Percentiles rank a stretch among this genome's conserved stretches.
Conservation (phyloP, 2,329 filamentous ascomycete species). For the Monilinia aucupariae region DNA sequence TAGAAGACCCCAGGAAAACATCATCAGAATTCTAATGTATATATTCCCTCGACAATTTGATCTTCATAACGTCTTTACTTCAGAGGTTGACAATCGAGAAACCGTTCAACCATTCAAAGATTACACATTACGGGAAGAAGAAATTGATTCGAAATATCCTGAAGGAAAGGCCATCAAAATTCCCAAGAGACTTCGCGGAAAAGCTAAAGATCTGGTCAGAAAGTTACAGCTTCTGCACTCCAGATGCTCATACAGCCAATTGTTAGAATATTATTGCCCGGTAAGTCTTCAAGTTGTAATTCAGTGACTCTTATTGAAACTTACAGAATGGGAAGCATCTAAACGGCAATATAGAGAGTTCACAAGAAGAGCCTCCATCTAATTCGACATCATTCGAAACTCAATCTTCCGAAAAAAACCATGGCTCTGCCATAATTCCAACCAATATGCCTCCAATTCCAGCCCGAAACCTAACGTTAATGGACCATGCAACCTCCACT, state of each 20-base stretch:
- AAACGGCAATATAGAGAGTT: neutral
- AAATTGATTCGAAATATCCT: slow-evolving; percentile 50
- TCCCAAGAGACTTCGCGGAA: slow-evolving; percentile 66
- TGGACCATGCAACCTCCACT: slow-evolving; percentile 61
- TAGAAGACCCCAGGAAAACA: slow-evolving; percentile 40
- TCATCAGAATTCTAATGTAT: slow-evolving; percentile 76
- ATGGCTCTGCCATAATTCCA: slow-evolving; percentile 10
- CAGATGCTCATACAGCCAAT: slow-evolving; percentile 71
- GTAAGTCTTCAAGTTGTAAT: slow-evolving; percentile 24
- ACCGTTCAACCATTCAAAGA: slow-evolving; percentile 74
- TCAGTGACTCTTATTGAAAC: slow-evolving; percentile 12
- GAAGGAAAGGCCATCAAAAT: slow-evolving; percentile 36
- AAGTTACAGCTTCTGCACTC: slow-evolving; percentile 65
- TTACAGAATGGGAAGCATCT: slow-evolving; percentile 17
- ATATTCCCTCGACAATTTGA: slow-evolving; percentile 89
- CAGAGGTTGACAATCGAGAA: slow-evolving; percentile 55
- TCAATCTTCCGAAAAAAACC: slow-evolving; percentile 19
- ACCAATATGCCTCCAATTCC: slow-evolving; percentile 34
- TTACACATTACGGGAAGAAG: slow-evolving; percentile 78
- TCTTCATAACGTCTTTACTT: slow-evolving; percentile 88
- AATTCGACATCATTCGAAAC: slow-evolving; percentile 27
- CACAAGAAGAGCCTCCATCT: slow-evolving; percentile 22
- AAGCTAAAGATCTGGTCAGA: slow-evolving; percentile 52
- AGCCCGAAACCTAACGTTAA: slow-evolving; percentile 40
- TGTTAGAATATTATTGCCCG: slow-evolving; percentile 80